These are phyloP conservation scores for Alternaria angustiovoidea DNA, from an alignment of 2,329 filamentous ascomycete species.

Conservation along the genomic window DNA sequence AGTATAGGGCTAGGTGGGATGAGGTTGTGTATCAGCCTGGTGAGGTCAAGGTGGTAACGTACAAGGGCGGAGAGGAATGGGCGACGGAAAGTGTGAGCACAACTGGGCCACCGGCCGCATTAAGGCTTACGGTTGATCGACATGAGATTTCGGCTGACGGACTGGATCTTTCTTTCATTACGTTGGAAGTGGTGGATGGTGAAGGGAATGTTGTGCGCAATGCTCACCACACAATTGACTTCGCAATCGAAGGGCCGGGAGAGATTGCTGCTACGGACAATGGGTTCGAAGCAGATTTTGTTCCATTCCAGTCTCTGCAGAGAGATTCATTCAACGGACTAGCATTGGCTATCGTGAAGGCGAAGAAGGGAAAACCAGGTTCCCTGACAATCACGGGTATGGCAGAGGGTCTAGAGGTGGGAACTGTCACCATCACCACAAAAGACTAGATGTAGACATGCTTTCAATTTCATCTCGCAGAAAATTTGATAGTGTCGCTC, in stretches of 20 bases:
- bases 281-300: conserved; percentile 51
- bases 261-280: conserved; percentile 62
- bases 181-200: no score
- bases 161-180: no score
- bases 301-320: conserved; percentile 28
- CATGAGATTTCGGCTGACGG: no score
- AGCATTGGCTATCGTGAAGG: neutral
- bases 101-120: no score
- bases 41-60: no score
- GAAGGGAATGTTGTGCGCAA: conserved; percentile 55
- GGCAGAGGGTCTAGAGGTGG: neutral
- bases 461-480: neutral
- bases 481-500: neutral
- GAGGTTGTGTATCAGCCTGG: no score
- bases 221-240: conserved; percentile 57
- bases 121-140: no score
- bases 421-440: neutral
- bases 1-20: no score
- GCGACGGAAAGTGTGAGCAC: no score
- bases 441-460: neutral
- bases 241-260: conserved; percentile 50
- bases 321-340: conserved; percentile 34
- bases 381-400: neutral
- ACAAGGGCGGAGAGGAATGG: no score
- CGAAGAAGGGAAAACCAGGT: neutral